phyloP scores from a whole-genome alignment of 495 filamentous ascomycete genomes.

The Daldinia caldariorum region DNA sequence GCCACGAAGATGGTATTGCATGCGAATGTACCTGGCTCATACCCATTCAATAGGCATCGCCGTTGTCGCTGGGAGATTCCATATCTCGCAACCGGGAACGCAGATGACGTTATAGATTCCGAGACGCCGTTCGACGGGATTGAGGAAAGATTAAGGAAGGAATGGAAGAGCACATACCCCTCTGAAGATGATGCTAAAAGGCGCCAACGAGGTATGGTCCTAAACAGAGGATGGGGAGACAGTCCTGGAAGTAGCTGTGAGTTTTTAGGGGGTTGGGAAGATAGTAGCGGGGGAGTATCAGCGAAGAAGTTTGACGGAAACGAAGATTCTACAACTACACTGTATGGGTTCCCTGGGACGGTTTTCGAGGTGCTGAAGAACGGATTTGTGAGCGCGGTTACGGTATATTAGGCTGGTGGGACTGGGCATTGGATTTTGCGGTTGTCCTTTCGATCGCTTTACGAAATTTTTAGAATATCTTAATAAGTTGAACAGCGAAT shows the following conservation, averaged over 20 bases:
- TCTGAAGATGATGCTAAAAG: conserved; percentile 68
- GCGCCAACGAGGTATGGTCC: conserved; percentile 80
- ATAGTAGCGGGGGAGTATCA: conserved; percentile 60
- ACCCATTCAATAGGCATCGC: conserved; percentile 94
- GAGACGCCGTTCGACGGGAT: conserved; percentile 80
- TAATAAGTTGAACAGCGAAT: conserved; percentile 3
- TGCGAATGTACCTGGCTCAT: conserved; percentile 93
- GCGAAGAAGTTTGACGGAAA: conserved; percentile 60
- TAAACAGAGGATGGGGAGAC: conserved; percentile 90
- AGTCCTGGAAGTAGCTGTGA: conserved; percentile 92
- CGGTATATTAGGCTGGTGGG: conserved; percentile 72
- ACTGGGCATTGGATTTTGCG: conserved; percentile 13
- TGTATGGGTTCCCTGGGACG: conserved; percentile 93
- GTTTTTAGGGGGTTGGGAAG: conserved; percentile 89
- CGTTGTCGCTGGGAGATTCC: conserved; percentile 86
- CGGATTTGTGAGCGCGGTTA: conserved; percentile 85
- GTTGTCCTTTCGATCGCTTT: conserved; percentile 6
- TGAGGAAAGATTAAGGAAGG: conserved; percentile 70
- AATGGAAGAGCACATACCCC: conserved; percentile 74
- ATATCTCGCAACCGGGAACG: conserved; percentile 55
- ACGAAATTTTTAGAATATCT: not conserved
- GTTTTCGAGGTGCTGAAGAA: conserved; percentile 97
- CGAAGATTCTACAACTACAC: conserved; percentile 80
- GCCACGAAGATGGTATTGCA: conserved; percentile 92
- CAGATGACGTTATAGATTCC: conserved; percentile 64